Conservation (phyloP, 164 flowering plant species). For the Umbilicus rupestris region DNA sequence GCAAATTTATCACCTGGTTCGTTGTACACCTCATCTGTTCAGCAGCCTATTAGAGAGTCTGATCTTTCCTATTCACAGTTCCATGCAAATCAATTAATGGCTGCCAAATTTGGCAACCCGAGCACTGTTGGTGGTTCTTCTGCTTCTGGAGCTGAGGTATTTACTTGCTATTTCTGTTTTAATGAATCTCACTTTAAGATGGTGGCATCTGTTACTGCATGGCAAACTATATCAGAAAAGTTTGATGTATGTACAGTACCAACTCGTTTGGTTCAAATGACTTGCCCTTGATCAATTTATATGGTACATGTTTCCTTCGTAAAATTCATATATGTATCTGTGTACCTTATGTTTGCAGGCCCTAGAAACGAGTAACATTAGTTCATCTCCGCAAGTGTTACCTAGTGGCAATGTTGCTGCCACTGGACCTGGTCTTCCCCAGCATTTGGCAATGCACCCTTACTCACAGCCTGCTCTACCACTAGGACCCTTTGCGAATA, state of each 20-base stretch:
- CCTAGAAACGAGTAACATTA: constrained; percentile 38
- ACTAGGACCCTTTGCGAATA: constrained; percentile 70
- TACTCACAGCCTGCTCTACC: constrained; percentile 86
- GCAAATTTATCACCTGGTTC: constrained; percentile 57
- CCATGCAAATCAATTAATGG: constrained; percentile 54
- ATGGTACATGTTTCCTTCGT: neutral
- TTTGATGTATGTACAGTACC: neutral
- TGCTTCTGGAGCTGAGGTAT: constrained; percentile 74
- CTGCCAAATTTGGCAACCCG: constrained; percentile 50
- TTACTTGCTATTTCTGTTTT: neutral
- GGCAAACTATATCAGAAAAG: neutral
- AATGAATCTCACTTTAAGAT: neutral
- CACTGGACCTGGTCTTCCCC: constrained; percentile 67
- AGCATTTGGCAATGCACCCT: constrained; percentile 68
- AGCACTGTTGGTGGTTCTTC: constrained; percentile 53
- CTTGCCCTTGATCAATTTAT: neutral
- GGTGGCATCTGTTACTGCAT: neutral
- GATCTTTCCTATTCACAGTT: constrained; percentile 73
- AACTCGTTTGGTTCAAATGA: neutral
- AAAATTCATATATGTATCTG: no score
- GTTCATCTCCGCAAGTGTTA: constrained; percentile 44
- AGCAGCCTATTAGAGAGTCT: constrained; percentile 53
- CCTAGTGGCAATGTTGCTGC: constrained; percentile 41
- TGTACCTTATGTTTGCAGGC: constrained; percentile 45
- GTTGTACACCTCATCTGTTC: constrained; percentile 53